Evolutionary conservation across 805 yeast species (phyloP).

Genomic region (Ogataea kodamae): DNA sequence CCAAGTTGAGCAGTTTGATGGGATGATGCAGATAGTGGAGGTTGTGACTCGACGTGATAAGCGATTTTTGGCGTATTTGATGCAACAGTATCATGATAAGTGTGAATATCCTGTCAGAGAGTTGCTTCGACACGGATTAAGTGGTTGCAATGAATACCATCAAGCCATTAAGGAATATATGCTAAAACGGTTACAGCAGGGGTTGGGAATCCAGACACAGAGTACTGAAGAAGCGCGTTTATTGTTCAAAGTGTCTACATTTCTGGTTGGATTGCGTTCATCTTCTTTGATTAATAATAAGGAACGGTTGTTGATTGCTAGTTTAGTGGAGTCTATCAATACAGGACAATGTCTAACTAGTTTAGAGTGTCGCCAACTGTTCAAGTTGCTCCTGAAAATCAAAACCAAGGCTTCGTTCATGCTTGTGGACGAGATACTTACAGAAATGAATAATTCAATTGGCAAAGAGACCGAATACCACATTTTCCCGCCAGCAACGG

Average conservation of each 20-base stretch:
- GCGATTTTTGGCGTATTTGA: conserved; percentile 19
- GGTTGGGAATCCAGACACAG: conserved; percentile 9
- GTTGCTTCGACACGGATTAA: conserved; percentile 15
- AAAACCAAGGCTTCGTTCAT: conserved; percentile 20
- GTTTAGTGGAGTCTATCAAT: conserved; percentile 21
- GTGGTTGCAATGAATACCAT: conserved; percentile 10
- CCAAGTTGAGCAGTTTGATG: conserved; percentile 18
- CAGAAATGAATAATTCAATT: conserved; percentile 27
- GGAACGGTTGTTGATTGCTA: conserved; percentile 6
- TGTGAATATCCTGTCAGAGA: conserved; percentile 26
- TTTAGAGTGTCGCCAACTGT: conserved; percentile 25
- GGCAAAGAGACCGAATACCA: conserved; percentile 10
- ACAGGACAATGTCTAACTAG: conserved; percentile 25
- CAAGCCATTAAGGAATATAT: conserved; percentile 18
- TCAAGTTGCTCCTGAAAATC: conserved; percentile 20
- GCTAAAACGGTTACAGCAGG: conserved; percentile 14
- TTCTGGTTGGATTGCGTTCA: conserved; percentile 6
- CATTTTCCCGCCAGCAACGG: conserved; percentile 36
- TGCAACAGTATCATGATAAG: conserved; percentile 14
- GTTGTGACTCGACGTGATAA: conserved; percentile 23
- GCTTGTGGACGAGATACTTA: conserved; percentile 34
- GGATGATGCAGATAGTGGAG: conserved; percentile 21
- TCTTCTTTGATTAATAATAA: conserved; percentile 5
- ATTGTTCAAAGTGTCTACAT: conserved; percentile 19
- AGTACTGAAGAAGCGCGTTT: conserved; percentile 23